A percentile compares a stretch with the other conserved stretches of the same genome.
Evolutionary conservation across 148 eudicot genomes (phyloP).

Genomic region (Camellia granthamiana): DNA sequence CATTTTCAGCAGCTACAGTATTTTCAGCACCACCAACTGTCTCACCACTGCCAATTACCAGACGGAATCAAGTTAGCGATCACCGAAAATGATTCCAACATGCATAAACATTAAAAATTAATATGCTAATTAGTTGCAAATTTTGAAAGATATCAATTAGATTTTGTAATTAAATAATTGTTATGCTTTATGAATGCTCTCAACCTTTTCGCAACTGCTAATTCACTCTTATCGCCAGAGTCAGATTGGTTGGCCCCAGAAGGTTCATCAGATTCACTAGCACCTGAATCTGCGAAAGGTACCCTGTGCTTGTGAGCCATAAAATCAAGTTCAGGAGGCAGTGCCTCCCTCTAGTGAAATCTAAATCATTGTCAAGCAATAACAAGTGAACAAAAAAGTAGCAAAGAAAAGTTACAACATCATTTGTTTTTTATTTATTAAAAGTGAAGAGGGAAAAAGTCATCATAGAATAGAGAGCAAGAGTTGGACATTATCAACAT

Average conservation of each 20-base stretch:
- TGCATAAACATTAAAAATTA: background rate
- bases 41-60: constrained; percentile 44
- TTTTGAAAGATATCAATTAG: background rate
- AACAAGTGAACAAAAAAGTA: background rate
- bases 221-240: constrained; percentile 34
- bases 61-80: constrained; percentile 19
- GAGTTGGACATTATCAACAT: background rate
- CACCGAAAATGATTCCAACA: background rate
- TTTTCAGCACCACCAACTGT: too few species aligned
- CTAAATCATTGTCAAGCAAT: background rate
- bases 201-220: constrained; percentile 44
- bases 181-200: constrained; percentile 9
- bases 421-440: background rate
- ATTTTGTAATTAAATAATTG: background rate
- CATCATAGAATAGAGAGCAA: background rate
- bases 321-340: background rate
- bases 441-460: background rate
- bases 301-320: constrained; percentile 12
- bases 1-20: constrained; percentile 7
- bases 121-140: background rate
- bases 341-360: background rate
- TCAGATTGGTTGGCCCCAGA: constrained; percentile 29
- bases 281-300: constrained; percentile 44
- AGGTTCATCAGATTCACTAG: constrained; percentile 54
- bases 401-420: background rate